Evolutionary conservation across 2,329 filamentous ascomycete species (phyloP).

Genomic region (Monilinia aucupariae): DNA sequence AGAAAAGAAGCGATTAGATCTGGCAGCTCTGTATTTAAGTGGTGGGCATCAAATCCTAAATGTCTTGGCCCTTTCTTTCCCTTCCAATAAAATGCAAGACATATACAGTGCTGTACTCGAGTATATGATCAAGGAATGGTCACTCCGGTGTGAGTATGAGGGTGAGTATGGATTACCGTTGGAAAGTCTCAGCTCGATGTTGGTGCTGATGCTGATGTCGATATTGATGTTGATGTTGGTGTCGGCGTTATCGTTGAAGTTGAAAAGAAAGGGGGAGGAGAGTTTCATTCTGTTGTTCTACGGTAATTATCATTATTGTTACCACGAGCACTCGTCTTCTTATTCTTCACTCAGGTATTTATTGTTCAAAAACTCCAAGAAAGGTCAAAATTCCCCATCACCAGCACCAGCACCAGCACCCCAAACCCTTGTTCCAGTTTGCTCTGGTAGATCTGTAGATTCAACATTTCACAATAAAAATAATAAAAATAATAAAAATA

Average conservation of each 20-base stretch:
- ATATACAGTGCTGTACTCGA: too few species aligned
- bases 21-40: slow-evolving; percentile 1
- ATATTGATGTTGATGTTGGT: too few species aligned
- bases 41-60: slow-evolving; percentile 13
- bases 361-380: not conserved
- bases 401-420: too few species aligned
- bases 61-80: slow-evolving; percentile 9
- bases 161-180: not conserved
- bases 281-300: not conserved
- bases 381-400: too few species aligned
- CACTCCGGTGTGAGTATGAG: too few species aligned
- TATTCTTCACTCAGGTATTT: not conserved
- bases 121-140: not conserved
- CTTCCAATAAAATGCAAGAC: slow-evolving; percentile 1
- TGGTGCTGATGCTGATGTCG: too few species aligned
- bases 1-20: not conserved
- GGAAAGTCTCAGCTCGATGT: slow-evolving; percentile 6
- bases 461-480: slow-evolving; percentile 27
- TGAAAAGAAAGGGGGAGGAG: too few species aligned
- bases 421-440: not conserved
- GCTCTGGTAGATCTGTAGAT: slow-evolving; percentile 26
- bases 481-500: too few species aligned
- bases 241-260: too few species aligned
- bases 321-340: too few species aligned
- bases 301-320: too few species aligned